Evolutionary conservation across 768 basidiomycete species (phyloP).

Genomic region (Lactarius hengduanensis): DNA sequence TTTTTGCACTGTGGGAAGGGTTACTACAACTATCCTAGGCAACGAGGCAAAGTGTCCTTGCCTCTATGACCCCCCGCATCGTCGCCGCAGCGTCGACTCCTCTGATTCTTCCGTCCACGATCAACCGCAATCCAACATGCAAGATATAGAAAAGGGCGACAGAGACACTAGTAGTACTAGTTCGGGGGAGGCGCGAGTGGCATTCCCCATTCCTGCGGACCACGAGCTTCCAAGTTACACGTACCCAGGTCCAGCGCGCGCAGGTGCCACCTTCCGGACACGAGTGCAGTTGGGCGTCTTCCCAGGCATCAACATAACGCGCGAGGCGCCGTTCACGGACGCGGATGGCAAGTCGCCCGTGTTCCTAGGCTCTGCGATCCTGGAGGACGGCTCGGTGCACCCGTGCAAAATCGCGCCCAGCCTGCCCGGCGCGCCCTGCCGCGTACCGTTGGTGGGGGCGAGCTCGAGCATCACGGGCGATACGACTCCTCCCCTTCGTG

Average conservation of each 20-base stretch:
- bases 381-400: conserved; percentile 58
- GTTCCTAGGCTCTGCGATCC: conserved; percentile 72
- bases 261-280: conserved; percentile 55
- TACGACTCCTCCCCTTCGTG: conserved; percentile 76
- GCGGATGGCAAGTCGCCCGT: conserved; percentile 55
- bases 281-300: conserved; percentile 56
- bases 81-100: conserved; percentile 27
- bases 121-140: background rate
- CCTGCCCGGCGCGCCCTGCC: conserved; percentile 44
- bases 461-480: conserved; percentile 59
- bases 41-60: too few species aligned
- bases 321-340: conserved; percentile 55
- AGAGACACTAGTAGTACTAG: background rate
- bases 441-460: conserved; percentile 62
- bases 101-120: conserved; percentile 11
- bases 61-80: conserved; percentile 14
- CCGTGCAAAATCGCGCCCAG: conserved; percentile 78
- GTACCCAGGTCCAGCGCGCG: conserved; percentile 1
- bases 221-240: conserved; percentile 22
- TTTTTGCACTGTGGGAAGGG: too few species aligned
- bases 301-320: conserved; percentile 44
- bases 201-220: conserved; percentile 16
- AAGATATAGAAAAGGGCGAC: background rate
- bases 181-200: conserved; percentile 4
- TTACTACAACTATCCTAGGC: conserved; percentile 21